Conservation (phyloP, 768 basidiomycete genomes). For the Pisolithus marmoratus region DNA sequence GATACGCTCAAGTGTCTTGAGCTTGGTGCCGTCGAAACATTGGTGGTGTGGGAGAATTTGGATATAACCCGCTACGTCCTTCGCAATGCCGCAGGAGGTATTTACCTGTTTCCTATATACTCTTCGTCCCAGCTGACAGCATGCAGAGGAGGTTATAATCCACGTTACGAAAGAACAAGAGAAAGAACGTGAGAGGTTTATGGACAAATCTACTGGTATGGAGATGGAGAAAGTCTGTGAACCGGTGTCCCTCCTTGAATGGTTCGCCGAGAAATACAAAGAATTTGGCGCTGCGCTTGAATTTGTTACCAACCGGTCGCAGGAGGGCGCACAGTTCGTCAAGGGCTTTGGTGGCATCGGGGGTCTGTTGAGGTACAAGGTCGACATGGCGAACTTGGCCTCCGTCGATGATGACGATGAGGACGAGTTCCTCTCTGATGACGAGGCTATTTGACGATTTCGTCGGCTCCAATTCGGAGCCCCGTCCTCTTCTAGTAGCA, state of each 20-base stretch:
- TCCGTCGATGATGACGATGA: slow-evolving; percentile 74
- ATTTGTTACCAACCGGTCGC: slow-evolving; percentile 93
- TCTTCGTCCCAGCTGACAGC: background rate
- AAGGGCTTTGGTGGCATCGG: slow-evolving; percentile 99
- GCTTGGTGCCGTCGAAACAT: slow-evolving; percentile 92
- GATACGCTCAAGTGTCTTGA: slow-evolving; percentile 97
- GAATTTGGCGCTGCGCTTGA: slow-evolving; percentile 95
- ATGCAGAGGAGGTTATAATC: slow-evolving; percentile 74
- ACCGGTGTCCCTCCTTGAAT: slow-evolving; percentile 86
- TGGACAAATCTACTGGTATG: slow-evolving; percentile 87
- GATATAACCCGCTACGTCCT: slow-evolving; percentile 85
- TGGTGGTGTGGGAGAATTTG: slow-evolving; percentile 98
- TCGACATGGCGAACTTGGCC: slow-evolving; percentile 83
- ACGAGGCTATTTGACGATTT: slow-evolving; percentile 79
- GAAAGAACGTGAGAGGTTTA: slow-evolving; percentile 91
- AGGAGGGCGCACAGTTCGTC: slow-evolving; percentile 97
- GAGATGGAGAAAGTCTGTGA: slow-evolving; percentile 93
- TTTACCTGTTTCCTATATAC: background rate
- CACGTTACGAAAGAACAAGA: slow-evolving; percentile 79
- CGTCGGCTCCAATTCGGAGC: slow-evolving; percentile 78
- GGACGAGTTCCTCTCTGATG: slow-evolving; percentile 78
- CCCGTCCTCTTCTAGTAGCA: slow-evolving; percentile 51
- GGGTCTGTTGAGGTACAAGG: slow-evolving; percentile 93
- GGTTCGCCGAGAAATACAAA: slow-evolving; percentile 99
- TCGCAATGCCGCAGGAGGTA: slow-evolving; percentile 89